Base-by-base conservation (phyloP, 495 filamentous ascomycete species). In the Poronia punctata region DNA sequence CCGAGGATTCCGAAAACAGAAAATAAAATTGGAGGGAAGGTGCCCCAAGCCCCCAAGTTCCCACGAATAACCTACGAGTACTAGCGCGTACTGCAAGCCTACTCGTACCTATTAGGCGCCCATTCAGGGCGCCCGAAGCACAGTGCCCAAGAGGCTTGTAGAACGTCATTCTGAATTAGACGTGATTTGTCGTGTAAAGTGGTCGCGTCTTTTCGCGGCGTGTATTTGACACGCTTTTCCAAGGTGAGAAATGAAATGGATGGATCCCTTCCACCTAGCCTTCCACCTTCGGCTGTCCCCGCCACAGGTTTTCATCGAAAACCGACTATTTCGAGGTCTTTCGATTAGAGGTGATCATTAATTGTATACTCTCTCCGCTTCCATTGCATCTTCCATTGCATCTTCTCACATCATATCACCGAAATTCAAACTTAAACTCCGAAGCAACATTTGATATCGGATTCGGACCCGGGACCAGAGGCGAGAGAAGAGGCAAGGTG, bases 151-250 rank as follows among this genome's bases (percentile, higher is more conserved):
- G n/a, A n/a, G n/a, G n/a, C n/a, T 31, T 25, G 28, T 25, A 9
- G 15, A 38, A 38, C 42, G 35, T 45, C 42, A 45, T 38, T 38
- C 31, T 27, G 11, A 6, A 38, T 20, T 31, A 11, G 28, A 1
- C 11, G 21, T 5, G 15, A n/a, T 22, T 27, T n/a, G 8, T 45
- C 42, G 35, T 45, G 42, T 45, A 45, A 45, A 45, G 42, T 36
- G 25, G 30, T 45, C 46, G 46, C 54, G 54, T 47, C 54, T 58
- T 52, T 50, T 55, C 54, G 54, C 50, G 53, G 50, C 51, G 51
- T 57, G 45, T 51, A 40, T 47, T 30, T 42, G 42, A 38, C 28
- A 36, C 46, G 37, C 42, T 26, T 24, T 43, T 40, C 35, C 6
- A 36, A 19, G 35, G 30, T 40, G 32, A 7, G 3, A n/a, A n/a